Evolutionary conservation across 139 green algal genomes (phyloP), one percentile per base, ranked within the genome.

Genomic region (Ettlia oleoabundans): DNA sequence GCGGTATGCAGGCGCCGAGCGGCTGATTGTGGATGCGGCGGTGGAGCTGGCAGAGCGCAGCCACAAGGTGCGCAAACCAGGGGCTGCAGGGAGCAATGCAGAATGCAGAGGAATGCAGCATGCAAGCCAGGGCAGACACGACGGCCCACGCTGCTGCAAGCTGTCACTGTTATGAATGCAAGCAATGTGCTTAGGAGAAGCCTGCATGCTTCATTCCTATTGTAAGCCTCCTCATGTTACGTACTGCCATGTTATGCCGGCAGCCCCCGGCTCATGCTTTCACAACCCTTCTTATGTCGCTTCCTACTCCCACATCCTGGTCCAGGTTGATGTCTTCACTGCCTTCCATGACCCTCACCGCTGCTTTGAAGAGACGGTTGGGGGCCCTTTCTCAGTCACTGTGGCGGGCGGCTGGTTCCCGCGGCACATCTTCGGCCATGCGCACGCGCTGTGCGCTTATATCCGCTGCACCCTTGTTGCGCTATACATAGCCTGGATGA

Each of bases 21-120:
- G 97, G 15, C 90, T 99, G 8, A 90, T 99, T 13, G 93, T 99
- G 4, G 96, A 99, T 87, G 95, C 96, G 22, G 97, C 97, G 8
- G 80, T 87, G 0, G 97, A 99, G 86, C 89, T 99, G 6, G 82
- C 88, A 13, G 61, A 51, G 0, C 61, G 37, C 15, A 95, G 94
- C 2, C 93, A 99, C 82, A 78, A 76, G 22, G 96, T 95, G 32
- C 21, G 65, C 18, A 18, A 19, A 30, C 32, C 10, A 62, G 63
- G 26, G 3, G 15, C 18, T 65, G 41, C 70, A 28, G 2, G 42
- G 9, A 30, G 32, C 6, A 28, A 40, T 32, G 24, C 40, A 28
- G 26, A 38, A 15, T 64, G 22, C 62, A 58, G 55, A 58, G 47
- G 47, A 58, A 58, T 15, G 47, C 1, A 30, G 65, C 69, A 58